Evolutionary conservation across 352 stramenopile genomes (phyloP), one percentile per base, ranked within the genome.

Genomic region (Globisporangium perplexum): DNA sequence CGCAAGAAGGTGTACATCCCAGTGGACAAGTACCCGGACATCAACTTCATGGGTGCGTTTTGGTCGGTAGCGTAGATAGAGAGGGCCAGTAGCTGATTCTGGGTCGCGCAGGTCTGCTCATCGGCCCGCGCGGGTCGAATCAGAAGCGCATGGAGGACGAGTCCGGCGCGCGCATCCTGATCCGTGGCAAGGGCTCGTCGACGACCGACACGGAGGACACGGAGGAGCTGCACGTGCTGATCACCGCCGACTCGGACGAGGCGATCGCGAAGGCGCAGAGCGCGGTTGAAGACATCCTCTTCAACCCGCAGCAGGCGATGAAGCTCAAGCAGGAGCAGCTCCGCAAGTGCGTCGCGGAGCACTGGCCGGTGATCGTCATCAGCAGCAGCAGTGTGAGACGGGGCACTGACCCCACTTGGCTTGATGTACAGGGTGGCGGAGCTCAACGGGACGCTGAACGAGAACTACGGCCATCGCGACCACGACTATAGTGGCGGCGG

Each of bases 121-220:
- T 97, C 59, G 90, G 90, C 7, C 90, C 90, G 41, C 80, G 83
- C 41, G 90, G 90, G 8, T 94, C 84, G 45, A 96, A 95, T 56
- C 86, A 97, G 54, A 97, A 97, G 69, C 82, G 87, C 50, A 95
- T 97, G 84, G 84, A 97, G 60, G 87, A 97, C 50, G 74, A 93
- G 46, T 96, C 88, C 0, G 90, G 90, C 3, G 87, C 90, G 12
- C 83, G 86, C 47, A 97, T 97, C 65, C 63, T 96, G 47, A 97
- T 97, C 50, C 90, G 90, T 22, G 90, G 90, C 47, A 86, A 87
- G 45, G 90, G 90, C 1, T 94, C 87, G 31, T 71, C 84, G 38
- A 85, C 83, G 8, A 83, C 86, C 7, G 84, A 93, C 3, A 69
- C 86, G 30, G 88, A 96, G 49, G 85, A 95, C 46, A 72, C 91